phyloP scores from a whole-genome alignment of 140 eudicot genomes.

The Flaveria floridana region DNA sequence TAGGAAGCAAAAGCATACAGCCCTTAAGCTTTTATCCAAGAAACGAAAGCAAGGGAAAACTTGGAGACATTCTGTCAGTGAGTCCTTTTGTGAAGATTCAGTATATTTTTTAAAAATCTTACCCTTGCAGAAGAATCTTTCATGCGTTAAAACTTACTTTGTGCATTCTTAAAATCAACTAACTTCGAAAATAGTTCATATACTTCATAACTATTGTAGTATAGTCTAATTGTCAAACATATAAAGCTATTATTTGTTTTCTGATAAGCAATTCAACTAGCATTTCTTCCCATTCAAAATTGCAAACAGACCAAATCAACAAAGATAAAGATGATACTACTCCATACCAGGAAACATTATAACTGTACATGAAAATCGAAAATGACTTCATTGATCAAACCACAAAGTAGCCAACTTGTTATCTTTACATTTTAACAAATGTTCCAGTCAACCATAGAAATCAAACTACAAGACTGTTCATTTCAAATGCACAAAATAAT shows the following conservation, averaged over 20 bases:
- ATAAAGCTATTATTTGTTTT: neutral
- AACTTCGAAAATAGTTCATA: neutral
- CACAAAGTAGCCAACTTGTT: neutral
- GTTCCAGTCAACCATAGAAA: constrained; percentile 4
- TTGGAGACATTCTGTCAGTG: neutral
- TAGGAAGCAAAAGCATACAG: neutral
- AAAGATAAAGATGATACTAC: neutral
- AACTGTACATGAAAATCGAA: too few species aligned
- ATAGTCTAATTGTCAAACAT: constrained; percentile 7
- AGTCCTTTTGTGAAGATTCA: constrained; percentile 2
- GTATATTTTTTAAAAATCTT: neutral
- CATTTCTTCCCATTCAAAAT: constrained; percentile 9
- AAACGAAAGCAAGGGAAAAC: neutral
- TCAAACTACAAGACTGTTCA: constrained; percentile 7
- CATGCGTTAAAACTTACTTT: constrained; percentile 1
- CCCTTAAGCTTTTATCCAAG: constrained; percentile 21
- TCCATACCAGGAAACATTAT: neutral
- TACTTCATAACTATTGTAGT: neutral
- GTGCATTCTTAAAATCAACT: neutral
- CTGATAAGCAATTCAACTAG: neutral
- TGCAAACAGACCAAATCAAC: constrained; percentile 18
- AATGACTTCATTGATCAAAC: too few species aligned
- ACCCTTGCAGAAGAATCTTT: neutral
- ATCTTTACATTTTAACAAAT: neutral
- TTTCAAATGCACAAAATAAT: neutral